Conservation (phyloP, 805 yeast species). For the Komagataella pastoris region DNA sequence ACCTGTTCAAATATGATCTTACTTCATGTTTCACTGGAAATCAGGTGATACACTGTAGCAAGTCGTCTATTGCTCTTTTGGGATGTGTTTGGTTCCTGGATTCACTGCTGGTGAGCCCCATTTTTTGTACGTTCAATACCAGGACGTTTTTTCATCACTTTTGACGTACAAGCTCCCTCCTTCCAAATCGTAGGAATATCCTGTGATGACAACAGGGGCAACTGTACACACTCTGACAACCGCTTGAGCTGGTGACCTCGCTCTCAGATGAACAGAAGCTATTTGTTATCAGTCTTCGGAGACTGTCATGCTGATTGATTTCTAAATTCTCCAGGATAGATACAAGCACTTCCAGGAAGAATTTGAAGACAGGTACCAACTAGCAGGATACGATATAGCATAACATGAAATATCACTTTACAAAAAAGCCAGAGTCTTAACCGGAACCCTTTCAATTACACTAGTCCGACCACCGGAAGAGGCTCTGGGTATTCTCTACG, state of each 20-base stretch:
- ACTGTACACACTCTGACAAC: conserved; percentile 62
- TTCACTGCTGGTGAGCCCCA: conserved; percentile 27
- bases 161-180: conserved; percentile 24
- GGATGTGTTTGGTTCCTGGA: neutral
- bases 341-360: too few relatives aligned
- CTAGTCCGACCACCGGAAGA: neutral
- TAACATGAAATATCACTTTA: too few relatives aligned
- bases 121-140: conserved; percentile 21
- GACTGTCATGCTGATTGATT: conserved; percentile 16
- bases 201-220: conserved; percentile 43
- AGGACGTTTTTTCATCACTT: conserved; percentile 33
- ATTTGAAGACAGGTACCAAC: too few relatives aligned
- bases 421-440: too few relatives aligned
- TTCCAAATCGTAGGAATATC: conserved; percentile 24
- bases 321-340: too few relatives aligned
- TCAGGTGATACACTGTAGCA: neutral
- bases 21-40: too few relatives aligned
- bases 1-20: too few relatives aligned
- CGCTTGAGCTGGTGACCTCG: conserved; percentile 34
- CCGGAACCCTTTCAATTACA: neutral
- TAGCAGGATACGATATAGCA: too few relatives aligned
- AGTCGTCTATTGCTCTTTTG: neutral
- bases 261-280: conserved; percentile 54
- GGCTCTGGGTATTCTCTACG: neutral
- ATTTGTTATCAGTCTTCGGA: conserved; percentile 37